Evolutionary conservation across 345 rosid genomes (phyloP).

Genomic region (Pistacia atlantica): DNA sequence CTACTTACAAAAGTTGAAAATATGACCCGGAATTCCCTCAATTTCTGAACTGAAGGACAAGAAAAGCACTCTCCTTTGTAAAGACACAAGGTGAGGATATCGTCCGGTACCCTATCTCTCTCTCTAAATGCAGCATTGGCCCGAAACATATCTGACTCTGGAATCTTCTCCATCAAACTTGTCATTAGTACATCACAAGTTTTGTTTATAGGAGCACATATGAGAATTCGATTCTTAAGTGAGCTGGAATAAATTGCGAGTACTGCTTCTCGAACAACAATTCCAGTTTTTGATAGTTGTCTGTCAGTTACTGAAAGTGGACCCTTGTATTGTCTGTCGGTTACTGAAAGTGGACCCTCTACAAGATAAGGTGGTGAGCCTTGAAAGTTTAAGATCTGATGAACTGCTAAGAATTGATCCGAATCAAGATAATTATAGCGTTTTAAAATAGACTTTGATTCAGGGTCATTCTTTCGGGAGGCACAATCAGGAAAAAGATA

Average conservation of each 20-base stretch:
- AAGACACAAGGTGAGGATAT: slow-evolving; percentile 34
- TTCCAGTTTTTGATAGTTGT: neutral
- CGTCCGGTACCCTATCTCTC: slow-evolving; percentile 25
- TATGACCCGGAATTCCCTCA: slow-evolving; percentile 28
- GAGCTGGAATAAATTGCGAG: slow-evolving; percentile 22
- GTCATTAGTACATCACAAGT: slow-evolving; percentile 39
- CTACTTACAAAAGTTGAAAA: slow-evolving; percentile 36
- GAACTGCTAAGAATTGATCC: slow-evolving; percentile 20
- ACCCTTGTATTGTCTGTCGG: neutral
- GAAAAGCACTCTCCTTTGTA: slow-evolving; percentile 28
- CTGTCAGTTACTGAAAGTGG: slow-evolving; percentile 22
- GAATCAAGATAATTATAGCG: neutral
- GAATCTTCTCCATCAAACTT: slow-evolving; percentile 31
- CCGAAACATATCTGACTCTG: slow-evolving; percentile 27
- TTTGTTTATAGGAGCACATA: slow-evolving; percentile 37
- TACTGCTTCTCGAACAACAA: slow-evolving; percentile 23
- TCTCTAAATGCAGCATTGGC: slow-evolving; percentile 51
- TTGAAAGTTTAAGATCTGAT: slow-evolving; percentile 19
- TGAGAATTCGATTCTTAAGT: slow-evolving; percentile 22
- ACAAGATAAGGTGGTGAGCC: slow-evolving; percentile 37
- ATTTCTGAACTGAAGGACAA: slow-evolving; percentile 32
- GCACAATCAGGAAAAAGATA: slow-evolving; percentile 27
- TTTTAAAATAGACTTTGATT: neutral
- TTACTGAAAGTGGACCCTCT: slow-evolving; percentile 30
- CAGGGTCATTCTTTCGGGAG: neutral